Evolutionary conservation across 2,329 filamentous ascomycete species (phyloP).

Genomic region (Amauroascus niger): DNA sequence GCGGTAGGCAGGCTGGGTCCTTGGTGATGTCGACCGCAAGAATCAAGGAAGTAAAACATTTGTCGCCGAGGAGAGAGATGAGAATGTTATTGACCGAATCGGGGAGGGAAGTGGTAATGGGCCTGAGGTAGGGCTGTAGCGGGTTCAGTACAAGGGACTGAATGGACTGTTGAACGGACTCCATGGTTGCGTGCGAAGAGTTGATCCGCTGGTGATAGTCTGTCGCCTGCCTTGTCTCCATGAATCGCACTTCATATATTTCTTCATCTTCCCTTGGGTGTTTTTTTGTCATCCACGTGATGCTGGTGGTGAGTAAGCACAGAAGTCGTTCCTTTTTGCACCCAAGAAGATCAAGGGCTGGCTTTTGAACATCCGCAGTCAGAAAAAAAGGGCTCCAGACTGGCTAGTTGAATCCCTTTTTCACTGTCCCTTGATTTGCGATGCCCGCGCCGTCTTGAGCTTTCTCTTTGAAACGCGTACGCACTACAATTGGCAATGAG

Average conservation of each 20-base stretch:
- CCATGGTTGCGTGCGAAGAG: constrained; percentile 26
- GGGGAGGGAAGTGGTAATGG: constrained; percentile 64
- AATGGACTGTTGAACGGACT: constrained; percentile 35
- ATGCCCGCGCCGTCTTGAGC: not conserved
- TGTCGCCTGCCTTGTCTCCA: too few species aligned
- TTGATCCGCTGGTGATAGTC: not conserved
- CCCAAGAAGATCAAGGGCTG: too few species aligned
- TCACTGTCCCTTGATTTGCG: not conserved
- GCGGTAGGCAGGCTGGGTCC: constrained; percentile 70
- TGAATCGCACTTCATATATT: too few species aligned
- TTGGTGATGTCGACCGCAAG: constrained; percentile 69
- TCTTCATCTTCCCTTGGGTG: too few species aligned
- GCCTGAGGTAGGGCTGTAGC: constrained; percentile 46
- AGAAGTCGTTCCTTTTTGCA: too few species aligned
- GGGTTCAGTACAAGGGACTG: constrained; percentile 35
- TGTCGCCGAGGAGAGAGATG: constrained; percentile 66
- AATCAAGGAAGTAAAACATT: constrained; percentile 78
- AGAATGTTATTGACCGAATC: constrained; percentile 63
- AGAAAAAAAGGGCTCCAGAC: too few species aligned
- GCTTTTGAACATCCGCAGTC: too few species aligned
- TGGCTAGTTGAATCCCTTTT: too few species aligned
- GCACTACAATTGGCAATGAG: constrained; percentile 23
- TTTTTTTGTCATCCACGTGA: too few species aligned
- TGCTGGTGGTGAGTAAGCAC: too few species aligned
- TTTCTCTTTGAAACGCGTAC: not conserved